Evolutionary conservation across 208 protist genomes (phyloP), one percentile per base, ranked within the genome.

Genomic region (Angomonas desouzai): DNA sequence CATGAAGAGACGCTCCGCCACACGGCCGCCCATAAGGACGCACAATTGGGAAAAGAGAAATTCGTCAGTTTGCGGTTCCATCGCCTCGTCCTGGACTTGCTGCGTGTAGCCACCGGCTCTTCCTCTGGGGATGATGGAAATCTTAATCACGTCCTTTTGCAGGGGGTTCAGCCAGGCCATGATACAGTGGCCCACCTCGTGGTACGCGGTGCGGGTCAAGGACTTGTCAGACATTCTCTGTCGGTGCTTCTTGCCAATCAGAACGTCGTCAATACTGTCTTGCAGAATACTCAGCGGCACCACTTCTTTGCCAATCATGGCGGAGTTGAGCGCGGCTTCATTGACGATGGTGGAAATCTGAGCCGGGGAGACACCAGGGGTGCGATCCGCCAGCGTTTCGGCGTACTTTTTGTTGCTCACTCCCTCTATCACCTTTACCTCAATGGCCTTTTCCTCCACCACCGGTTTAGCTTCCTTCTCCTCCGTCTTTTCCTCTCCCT

Each of bases 331-430:
- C 28, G 98, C 97, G 25, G 95, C 97, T 70, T 99, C 98, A 72
- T 99, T 99, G 57, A 96, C 93, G 29, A 99, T 96, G 43, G 98
- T 99, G 11, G 96, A 69, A 53, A 99, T 98, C 65, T 98, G 95
- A 1, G 97, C 98, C 6, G 97, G 93, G 11, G 87, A 91, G 18
- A 97, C 83, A 56, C 93, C 93, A 3, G 93, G 93, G 10, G 97
- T 99, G 49, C 93, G 87, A 38, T 93, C 80, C 0, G 95, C 77
- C 18, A 96, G 67, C 25, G 69, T 40, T 36, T 67, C 62, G n/a
- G 91, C 87, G 63, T 94, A 89, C 27, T 75, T 68, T 32, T 74
- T 83, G 69, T 94, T 94, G 65, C 77, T 83, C n/a, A 93, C 83
- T 11, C 87, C 88, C 4, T 89, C 83, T 2, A 91, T 55, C 38